Evolutionary conservation across 192 early-diverging fungal species (phyloP), one percentile per base, ranked within the genome.

Genomic region (Dissophora ornata): DNA sequence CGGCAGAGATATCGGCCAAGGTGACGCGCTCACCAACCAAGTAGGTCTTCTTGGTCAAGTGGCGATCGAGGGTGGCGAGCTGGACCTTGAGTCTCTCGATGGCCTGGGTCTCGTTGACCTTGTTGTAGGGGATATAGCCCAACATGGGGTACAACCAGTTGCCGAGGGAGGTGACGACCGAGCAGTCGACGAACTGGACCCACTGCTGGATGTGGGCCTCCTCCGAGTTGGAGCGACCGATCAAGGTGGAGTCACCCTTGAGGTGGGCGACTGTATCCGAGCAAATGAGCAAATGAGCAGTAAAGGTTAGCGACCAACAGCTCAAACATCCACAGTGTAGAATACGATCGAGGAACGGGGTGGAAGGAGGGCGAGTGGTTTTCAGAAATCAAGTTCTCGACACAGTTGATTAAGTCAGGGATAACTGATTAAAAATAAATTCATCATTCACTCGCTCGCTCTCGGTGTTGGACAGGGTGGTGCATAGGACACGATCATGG

Each of bases 21-120:
- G 97, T 97, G 71, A 98, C 80, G 68, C 84, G 85, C 85, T 98
- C 97, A 62, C 94, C 97, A 58, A 97, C 95, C 63, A 98, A 85
- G 91, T 89, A 98, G 75, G 97, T 98, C 83, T 89, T 88, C 87
- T 83, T 84, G 53, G 91, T 62, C 22, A 98, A 86, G 71, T 95
- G 82, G 41, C 88, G 86, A 88, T 98, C 90, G 33, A 98, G 83
- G 25, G 83, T 88, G 57, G 57, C 73, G 38, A 97, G 79, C 56
- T 89, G 81, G 44, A 83, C 81, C 82, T 85, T 82, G 65, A 86
- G 19, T 44, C 89, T 83, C 80, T 92, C 86, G 63, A 89, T 90
- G 30, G 91, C 88, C 64, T 89, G 85, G 80, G 87, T 89, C 82
- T 90, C 87, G 41, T 84, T 83, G 82, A 89, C 36, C 77, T 79